Evolutionary conservation across 352 stramenopile genomes (phyloP), one percentile per base, ranked within the genome.

Genomic region (Phytophthora cajani): DNA sequence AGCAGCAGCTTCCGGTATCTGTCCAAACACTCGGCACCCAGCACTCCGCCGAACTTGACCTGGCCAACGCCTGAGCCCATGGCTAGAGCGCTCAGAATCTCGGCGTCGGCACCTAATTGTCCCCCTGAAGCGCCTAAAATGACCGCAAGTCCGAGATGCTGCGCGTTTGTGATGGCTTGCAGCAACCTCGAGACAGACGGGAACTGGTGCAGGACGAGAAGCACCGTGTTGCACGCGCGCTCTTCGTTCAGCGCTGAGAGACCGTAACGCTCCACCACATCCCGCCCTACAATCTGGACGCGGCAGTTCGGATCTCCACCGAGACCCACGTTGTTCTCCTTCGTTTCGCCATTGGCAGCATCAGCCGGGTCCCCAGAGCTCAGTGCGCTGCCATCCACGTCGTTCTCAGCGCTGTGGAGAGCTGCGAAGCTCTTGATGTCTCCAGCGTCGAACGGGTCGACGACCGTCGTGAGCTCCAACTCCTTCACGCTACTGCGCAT

Each of bases 41-140:
- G 33, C 6, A 92, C 63, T 1, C 87, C 87, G 3, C 87, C 87
- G 38, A 94, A 91, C 64, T 92, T 91, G 67, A 94, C 78, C 56
- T 94, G 84, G 2, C 81, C 78, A 14, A 91, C 56, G 5, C 84
- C 84, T 11, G 80, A 27, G 2, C 84, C 85, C 21, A 92, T 67
- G 0, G 85, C 80, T 0, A 94, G 52, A 3, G 82, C 80, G 1
- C 69, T 69, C 0, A 91, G 63, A 56, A 94, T 77, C 8, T 69
- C 72, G 1, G 78, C 62, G 19, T 85, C 73, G 23, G 55, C 33
- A 69, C 75, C 56, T 40, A 23, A 33, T 60, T 90, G 74, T 0
- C 72, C 77, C 1, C 62, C 60, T 6, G 72, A 77, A 19, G 79
- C 74, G 5, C 81, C 81, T 2, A 94, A 65, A 2, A 93, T 78